Conservation (phyloP, 768 basidiomycete species). For the Jaapia argillacea region DNA sequence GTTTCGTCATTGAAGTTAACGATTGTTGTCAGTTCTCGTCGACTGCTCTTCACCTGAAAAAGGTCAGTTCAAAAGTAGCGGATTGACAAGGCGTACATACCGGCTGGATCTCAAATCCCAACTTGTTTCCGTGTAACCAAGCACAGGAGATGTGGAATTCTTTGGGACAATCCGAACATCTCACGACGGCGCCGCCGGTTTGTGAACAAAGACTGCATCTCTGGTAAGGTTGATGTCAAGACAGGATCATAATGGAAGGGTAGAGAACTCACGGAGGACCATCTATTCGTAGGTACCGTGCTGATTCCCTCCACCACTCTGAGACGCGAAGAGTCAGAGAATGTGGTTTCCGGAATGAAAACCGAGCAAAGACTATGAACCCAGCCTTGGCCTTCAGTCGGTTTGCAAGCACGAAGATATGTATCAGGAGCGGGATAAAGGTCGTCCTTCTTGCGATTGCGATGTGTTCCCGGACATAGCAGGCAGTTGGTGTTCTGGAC, state of each 20-base stretch:
- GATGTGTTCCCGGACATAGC: conserved; percentile 59
- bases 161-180: conserved; percentile 72
- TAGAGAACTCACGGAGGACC: conserved; percentile 52
- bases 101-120: conserved; percentile 88
- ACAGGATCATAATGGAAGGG: neutral
- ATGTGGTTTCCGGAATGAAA: conserved; percentile 78
- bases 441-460: conserved; percentile 38
- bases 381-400: conserved; percentile 92
- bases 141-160: conserved; percentile 89
- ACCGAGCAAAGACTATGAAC: conserved; percentile 84
- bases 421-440: conserved; percentile 43
- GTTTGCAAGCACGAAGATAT: conserved; percentile 73
- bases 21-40: conserved; percentile 53
- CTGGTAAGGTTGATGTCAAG: conserved; percentile 27
- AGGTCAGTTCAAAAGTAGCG: neutral
- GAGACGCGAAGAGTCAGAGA: conserved; percentile 64
- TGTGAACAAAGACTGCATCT: conserved; percentile 68
- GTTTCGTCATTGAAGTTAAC: conserved; percentile 71
- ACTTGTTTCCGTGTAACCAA: conserved; percentile 73
- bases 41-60: conserved; percentile 63
- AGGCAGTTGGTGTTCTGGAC: conserved; percentile 73
- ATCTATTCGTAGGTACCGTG: conserved; percentile 57
- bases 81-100: conserved; percentile 30
- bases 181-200: conserved; percentile 67
- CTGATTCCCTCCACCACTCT: conserved; percentile 83